Percentiles rank a stretch among this genome's conserved stretches.
phyloP scores from a whole-genome alignment of 768 basidiomycete genomes.

The Boletus pseudopeckii region DNA sequence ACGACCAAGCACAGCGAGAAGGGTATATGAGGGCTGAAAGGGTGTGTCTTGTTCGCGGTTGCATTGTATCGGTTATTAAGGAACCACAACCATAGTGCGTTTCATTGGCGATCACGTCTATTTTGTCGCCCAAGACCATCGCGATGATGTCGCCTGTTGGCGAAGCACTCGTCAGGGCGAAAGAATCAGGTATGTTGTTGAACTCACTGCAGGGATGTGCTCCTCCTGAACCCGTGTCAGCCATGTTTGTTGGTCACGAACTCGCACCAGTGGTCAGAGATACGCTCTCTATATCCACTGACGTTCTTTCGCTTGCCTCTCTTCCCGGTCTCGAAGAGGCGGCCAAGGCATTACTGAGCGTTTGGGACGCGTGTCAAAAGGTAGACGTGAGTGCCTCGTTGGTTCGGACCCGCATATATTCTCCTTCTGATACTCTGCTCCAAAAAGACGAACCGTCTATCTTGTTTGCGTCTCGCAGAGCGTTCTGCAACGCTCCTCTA shows the following conservation, averaged over 20 bases:
- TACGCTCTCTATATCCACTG: conserved; percentile 33
- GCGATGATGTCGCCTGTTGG: conserved; percentile 24
- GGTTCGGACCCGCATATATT: not conserved
- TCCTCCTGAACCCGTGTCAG: conserved; percentile 12
- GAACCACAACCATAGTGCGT: conserved; percentile 13
- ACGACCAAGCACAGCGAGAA: conserved; percentile 10
- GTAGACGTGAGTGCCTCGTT: conserved; percentile 51
- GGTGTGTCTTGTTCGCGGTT: conserved; percentile 1
- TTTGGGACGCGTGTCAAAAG: conserved; percentile 62
- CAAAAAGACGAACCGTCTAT: conserved; percentile 59
- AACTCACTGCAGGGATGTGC: not conserved
- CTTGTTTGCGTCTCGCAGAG: conserved; percentile 67
- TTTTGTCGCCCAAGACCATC: conserved; percentile 19
- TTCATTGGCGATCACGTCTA: conserved; percentile 28
- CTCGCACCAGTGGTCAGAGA: conserved; percentile 36
- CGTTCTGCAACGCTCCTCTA: conserved; percentile 67
- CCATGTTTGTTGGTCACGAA: conserved; percentile 34
- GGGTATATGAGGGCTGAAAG: conserved; percentile 31
- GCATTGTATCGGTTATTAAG: not conserved
- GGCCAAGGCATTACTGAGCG: conserved; percentile 48
- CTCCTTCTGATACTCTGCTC: not conserved
- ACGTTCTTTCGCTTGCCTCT: conserved; percentile 47
- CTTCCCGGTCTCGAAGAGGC: conserved; percentile 53
- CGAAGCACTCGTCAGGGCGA: conserved; percentile 18
- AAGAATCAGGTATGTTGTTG: conserved; percentile 15